These are phyloP conservation scores for Colletotrichum lentis DNA, from an alignment of 2,329 filamentous ascomycete genomes.

Conservation along the genomic window DNA sequence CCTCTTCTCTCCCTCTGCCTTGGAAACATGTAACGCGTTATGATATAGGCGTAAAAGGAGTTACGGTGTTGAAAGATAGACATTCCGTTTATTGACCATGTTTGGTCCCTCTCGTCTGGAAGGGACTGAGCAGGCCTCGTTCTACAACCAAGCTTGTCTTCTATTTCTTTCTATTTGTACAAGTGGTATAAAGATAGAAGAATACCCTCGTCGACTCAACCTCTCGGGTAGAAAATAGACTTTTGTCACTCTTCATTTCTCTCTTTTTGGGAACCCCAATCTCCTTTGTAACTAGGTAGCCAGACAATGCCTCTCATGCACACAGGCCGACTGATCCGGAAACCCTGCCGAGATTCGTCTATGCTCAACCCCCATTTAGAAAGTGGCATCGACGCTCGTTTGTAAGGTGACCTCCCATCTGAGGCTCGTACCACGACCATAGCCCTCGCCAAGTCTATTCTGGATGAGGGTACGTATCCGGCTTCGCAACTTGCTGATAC, in stretches of 20 bases:
- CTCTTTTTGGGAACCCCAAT: neutral
- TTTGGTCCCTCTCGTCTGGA: neutral
- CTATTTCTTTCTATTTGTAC: slow-evolving; percentile 24
- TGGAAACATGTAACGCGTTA: slow-evolving; percentile 27
- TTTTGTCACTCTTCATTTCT: slow-evolving; percentile 16
- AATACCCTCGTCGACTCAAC: slow-evolving; percentile 46
- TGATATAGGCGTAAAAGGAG: slow-evolving; percentile 32
- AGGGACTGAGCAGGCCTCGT: neutral
- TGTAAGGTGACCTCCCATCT: slow-evolving; percentile 95
- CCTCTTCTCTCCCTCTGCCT: neutral
- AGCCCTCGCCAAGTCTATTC: slow-evolving; percentile 86
- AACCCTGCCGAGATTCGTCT: neutral
- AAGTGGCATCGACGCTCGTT: slow-evolving; percentile 59
- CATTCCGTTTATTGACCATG: neutral
- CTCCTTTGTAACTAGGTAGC: neutral
- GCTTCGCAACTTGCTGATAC: slow-evolving; percentile 76
- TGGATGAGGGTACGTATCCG: slow-evolving; percentile 81
- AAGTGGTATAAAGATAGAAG: slow-evolving; percentile 27
- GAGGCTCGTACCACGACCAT: slow-evolving; percentile 79
- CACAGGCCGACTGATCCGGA: neutral
- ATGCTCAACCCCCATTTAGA: slow-evolving; percentile 1
- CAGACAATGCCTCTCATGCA: neutral
- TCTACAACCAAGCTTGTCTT: slow-evolving; percentile 15
- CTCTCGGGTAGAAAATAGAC: slow-evolving; percentile 19
- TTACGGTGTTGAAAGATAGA: slow-evolving; percentile 29